phyloP scores from a whole-genome alignment of 441 rosid species.

The Adansonia gregorii region DNA sequence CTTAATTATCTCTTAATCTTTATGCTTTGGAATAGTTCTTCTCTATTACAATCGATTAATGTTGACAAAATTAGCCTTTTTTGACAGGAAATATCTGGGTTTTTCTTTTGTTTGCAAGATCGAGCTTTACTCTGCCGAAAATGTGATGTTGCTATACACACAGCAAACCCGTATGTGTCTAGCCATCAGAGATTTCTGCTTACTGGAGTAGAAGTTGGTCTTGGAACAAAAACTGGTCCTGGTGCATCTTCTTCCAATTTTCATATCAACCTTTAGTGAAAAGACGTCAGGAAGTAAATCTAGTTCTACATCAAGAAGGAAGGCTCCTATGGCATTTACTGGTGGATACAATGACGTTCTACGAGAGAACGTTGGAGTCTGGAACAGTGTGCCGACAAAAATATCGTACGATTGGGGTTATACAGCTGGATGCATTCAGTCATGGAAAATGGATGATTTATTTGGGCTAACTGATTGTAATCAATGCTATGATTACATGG shows the following conservation, averaged over 20 bases:
- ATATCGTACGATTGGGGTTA: slow-evolving; percentile 64
- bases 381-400: slow-evolving; percentile 37
- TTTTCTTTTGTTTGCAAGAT: slow-evolving; percentile 93
- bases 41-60: neutral
- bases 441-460: slow-evolving; percentile 85
- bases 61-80: neutral
- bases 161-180: slow-evolving; percentile 69
- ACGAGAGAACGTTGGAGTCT: slow-evolving; percentile 36
- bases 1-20: neutral
- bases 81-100: slow-evolving; percentile 80
- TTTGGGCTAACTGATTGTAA: slow-evolving; percentile 31
- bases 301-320: slow-evolving; percentile 40
- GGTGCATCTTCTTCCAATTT: neutral
- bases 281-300: slow-evolving; percentile 40
- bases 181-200: slow-evolving; percentile 87
- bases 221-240: slow-evolving; percentile 50
- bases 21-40: neutral
- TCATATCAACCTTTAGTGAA: neutral
- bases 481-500: neutral
- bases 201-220: slow-evolving; percentile 90
- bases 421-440: slow-evolving; percentile 56
- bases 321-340: slow-evolving; percentile 33
- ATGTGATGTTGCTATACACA: slow-evolving; percentile 85
- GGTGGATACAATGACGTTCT: slow-evolving; percentile 36
- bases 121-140: slow-evolving; percentile 92